Evolutionary conservation across 371 early-diverging fungal species (phyloP), one percentile per base, ranked within the genome.

Genomic region (Batrachochytrium dendrobatidis): DNA sequence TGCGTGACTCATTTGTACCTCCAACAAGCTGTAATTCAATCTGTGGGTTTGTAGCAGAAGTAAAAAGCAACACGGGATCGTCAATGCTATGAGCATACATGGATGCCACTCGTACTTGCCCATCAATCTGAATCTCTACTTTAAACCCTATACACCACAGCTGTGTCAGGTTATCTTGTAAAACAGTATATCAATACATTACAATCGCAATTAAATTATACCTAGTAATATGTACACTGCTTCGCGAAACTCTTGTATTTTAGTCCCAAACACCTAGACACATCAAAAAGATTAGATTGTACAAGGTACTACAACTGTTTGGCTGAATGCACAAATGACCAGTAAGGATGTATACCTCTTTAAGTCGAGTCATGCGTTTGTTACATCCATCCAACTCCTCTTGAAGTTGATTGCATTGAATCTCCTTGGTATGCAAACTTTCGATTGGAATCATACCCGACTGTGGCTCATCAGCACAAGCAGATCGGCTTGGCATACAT

Each of bases 81-180:
- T 85, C 76, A 25, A 83, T 79, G 18, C 71, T 58, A 2, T 66
- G 64, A 8, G 80, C 76, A 56, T 82, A 87, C 33, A 70, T 75
- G 0, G 88, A 88, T 1, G 79, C 82, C 22, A 90, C 65, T 22
- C 86, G 83, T 29, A 90, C 86, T 12, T 83, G 70, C 18, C 86
- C 85, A 65, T 83, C 86, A 26, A 70, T 63, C 59, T 83, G 69
- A 62, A 89, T 83, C 31, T 82, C 84, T 15, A 90, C 61, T 29
- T 83, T 82, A 67, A 88, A 92, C 0, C 93, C 91, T 30, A 31
- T 34, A 1, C 12, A 17, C n/a, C 17, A n/a, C 50, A 30, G 24
- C 32, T 5, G 8, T 6, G 10, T 25, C 52, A 17, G 26, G 4
- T 22, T 30, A 33, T 18, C 18, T 20, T 3, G 28, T 31, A 4